These are phyloP conservation scores for Suillus subaureus DNA, from an alignment of 768 basidiomycete species.

Conservation along the genomic window DNA sequence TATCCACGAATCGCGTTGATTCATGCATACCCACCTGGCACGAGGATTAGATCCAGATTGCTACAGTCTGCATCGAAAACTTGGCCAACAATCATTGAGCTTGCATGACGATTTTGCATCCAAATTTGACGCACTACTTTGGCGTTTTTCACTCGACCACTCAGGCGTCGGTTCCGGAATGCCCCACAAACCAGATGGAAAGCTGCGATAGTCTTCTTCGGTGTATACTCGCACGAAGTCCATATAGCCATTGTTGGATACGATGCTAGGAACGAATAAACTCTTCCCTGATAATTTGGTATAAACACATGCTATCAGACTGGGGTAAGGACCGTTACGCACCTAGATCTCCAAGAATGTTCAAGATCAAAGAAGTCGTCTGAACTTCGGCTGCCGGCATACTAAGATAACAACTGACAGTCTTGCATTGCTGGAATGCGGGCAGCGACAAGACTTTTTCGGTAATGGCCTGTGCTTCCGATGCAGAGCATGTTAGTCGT, in stretches of 20 bases:
- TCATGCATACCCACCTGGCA: slow-evolving; percentile 54
- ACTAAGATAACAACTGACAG: slow-evolving; percentile 76
- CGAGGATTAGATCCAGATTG: slow-evolving; percentile 61
- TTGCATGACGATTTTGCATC: slow-evolving; percentile 8
- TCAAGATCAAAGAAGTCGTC: slow-evolving; percentile 52
- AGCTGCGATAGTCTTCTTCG: slow-evolving; percentile 54
- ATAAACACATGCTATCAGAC: background rate
- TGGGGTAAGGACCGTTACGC: slow-evolving; percentile 16
- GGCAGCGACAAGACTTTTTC: slow-evolving; percentile 51
- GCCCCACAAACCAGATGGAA: slow-evolving; percentile 71
- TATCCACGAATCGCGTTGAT: slow-evolving; percentile 2
- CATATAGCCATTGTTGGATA: slow-evolving; percentile 51
- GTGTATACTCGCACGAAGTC: slow-evolving; percentile 66
- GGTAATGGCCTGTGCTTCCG: slow-evolving; percentile 39
- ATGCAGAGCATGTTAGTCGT: slow-evolving; percentile 4
- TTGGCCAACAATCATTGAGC: slow-evolving; percentile 18
- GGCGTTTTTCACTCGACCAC: slow-evolving; percentile 47
- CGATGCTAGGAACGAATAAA: slow-evolving; percentile 71
- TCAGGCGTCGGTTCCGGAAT: slow-evolving; percentile 64
- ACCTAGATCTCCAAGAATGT: slow-evolving; percentile 58
- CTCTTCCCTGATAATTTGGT: slow-evolving; percentile 50
- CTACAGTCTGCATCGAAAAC: slow-evolving; percentile 37
- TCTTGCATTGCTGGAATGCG: slow-evolving; percentile 49
- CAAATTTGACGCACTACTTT: slow-evolving; percentile 48
- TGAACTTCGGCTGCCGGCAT: slow-evolving; percentile 76